A percentile compares a stretch with the other conserved stretches of the same genome.
phyloP scores from a whole-genome alignment of 1,284 basidiomycete genomes.

The Trametes sp. region DNA sequence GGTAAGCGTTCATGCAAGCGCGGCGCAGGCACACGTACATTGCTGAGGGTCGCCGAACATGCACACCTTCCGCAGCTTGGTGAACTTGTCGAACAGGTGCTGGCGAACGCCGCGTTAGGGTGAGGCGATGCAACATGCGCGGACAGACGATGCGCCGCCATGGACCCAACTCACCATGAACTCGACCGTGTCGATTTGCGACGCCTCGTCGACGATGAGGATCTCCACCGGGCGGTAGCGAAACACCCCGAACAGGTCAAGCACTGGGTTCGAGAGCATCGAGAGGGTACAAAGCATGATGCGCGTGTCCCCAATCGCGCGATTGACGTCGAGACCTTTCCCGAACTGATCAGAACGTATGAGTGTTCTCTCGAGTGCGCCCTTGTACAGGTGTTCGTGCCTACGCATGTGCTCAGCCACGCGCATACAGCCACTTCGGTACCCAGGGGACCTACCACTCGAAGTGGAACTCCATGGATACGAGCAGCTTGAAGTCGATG shows the following conservation, averaged over 20 bases:
- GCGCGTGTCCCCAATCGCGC: slow-evolving; percentile 41
- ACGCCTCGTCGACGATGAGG: slow-evolving; percentile 57
- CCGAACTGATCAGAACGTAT: slow-evolving; percentile 59
- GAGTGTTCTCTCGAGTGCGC: slow-evolving; percentile 47
- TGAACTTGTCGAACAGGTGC: slow-evolving; percentile 48
- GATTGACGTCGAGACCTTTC: slow-evolving; percentile 7
- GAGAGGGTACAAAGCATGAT: slow-evolving; percentile 74
- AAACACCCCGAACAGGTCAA: slow-evolving; percentile 29
- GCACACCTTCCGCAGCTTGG: slow-evolving; percentile 42
- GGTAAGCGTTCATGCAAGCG: too few relatives aligned
- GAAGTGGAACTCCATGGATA: slow-evolving; percentile 61
- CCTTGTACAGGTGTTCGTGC: slow-evolving; percentile 73
- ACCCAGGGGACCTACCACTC: slow-evolving; percentile 58
- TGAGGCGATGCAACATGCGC: neutral
- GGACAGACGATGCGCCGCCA: too few relatives aligned
- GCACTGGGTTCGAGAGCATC: slow-evolving; percentile 62
- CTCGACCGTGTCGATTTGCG: slow-evolving; percentile 50
- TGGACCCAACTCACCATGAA: slow-evolving; percentile 19
- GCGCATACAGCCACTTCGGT: neutral
- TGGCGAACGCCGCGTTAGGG: slow-evolving; percentile 11
- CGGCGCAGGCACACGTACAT: slow-evolving; percentile 38
- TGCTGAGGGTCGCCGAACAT: slow-evolving; percentile 60
- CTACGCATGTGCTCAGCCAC: slow-evolving; percentile 44
- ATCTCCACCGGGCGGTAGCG: slow-evolving; percentile 49
- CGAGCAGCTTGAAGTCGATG: slow-evolving; percentile 48